Conservation (phyloP, 2,329 filamentous ascomycete species). For the Diaporthe sp. region DNA sequence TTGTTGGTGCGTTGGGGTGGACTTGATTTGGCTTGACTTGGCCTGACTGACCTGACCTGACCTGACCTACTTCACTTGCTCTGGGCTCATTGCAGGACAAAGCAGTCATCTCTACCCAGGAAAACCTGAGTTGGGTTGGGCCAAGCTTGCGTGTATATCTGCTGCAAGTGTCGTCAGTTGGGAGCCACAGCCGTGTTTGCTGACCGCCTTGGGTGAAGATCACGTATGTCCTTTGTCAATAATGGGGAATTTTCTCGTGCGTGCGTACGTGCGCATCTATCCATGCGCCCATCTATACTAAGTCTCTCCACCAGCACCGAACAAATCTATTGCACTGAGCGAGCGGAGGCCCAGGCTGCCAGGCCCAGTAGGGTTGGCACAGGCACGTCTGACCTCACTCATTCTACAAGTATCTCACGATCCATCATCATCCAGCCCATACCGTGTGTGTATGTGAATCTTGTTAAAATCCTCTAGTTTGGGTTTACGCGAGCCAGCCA, state of each 20-base stretch:
- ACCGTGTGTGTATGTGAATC: neutral
- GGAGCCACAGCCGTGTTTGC: slow-evolving; percentile 3
- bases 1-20: slow-evolving; percentile 19
- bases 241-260: slow-evolving; percentile 1
- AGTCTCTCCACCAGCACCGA: slow-evolving; percentile 3
- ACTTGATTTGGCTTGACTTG: neutral
- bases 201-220: slow-evolving; percentile 20
- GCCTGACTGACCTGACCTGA: neutral
- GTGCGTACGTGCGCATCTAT: slow-evolving; percentile 17
- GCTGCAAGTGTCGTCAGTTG: neutral
- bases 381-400: slow-evolving; percentile 6
- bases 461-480: neutral
- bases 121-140: neutral
- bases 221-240: slow-evolving; percentile 15
- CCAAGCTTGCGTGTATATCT: neutral
- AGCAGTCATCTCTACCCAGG: neutral
- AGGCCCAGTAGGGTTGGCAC: slow-evolving; percentile 24
- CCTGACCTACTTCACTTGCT: neutral
- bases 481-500: slow-evolving; percentile 30
- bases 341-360: neutral
- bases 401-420: slow-evolving; percentile 1
- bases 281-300: slow-evolving; percentile 10
- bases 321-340: slow-evolving; percentile 22
- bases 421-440: neutral
- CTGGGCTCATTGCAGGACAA: neutral